A percentile compares a stretch with the other conserved stretches of the same genome.
phyloP scores from a whole-genome alignment of 1,284 basidiomycete species.

The Grifola frondosa region DNA sequence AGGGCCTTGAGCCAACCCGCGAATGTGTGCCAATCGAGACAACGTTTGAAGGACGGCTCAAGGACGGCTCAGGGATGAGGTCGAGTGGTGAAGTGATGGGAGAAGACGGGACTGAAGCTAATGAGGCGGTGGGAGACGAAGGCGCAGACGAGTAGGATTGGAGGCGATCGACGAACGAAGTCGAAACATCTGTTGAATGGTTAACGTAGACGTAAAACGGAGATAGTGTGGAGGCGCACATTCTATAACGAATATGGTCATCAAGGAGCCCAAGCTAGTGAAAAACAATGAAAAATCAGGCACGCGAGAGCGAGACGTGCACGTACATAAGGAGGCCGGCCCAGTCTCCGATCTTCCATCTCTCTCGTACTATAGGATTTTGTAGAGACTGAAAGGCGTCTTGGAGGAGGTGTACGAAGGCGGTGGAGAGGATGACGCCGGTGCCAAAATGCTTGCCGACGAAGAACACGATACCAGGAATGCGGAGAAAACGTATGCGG shows the following conservation, averaged over 20 bases:
- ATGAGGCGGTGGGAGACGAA: slow-evolving; percentile 37
- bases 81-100: slow-evolving; percentile 7
- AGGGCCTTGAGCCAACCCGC: background rate
- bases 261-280: slow-evolving; percentile 56
- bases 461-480: slow-evolving; percentile 71
- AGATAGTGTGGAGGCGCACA: slow-evolving; percentile 46
- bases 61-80: background rate
- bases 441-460: slow-evolving; percentile 82
- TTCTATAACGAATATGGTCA: slow-evolving; percentile 74
- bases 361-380: slow-evolving; percentile 42
- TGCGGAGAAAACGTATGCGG: slow-evolving; percentile 48
- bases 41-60: slow-evolving; percentile 2
- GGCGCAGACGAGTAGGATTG: slow-evolving; percentile 57
- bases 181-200: slow-evolving; percentile 56
- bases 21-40: slow-evolving; percentile 4
- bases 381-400: slow-evolving; percentile 67
- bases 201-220: background rate
- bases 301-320: too few species aligned
- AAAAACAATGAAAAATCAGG: background rate
- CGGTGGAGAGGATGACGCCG: slow-evolving; percentile 76
- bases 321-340: slow-evolving; percentile 73
- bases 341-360: slow-evolving; percentile 51
- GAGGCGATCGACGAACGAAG: slow-evolving; percentile 67
- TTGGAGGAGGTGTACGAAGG: slow-evolving; percentile 75
- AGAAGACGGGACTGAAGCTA: slow-evolving; percentile 14